phyloP scores from a whole-genome alignment of 2,329 filamentous ascomycete species.

The Zalaria sp. region DNA sequence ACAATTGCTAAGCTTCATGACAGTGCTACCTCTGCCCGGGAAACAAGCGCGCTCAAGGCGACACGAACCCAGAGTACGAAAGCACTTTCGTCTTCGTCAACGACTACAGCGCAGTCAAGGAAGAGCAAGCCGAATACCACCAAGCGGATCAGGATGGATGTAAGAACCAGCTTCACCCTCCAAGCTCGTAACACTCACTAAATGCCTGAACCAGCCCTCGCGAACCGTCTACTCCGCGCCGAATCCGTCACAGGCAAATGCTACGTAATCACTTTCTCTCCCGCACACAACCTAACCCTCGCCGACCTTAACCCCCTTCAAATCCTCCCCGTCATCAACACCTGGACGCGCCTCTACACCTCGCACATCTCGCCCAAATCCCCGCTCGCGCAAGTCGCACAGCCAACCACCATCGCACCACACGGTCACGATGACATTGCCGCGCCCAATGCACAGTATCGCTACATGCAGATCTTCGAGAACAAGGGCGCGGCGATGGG shows the following conservation, averaged over 20 bases:
- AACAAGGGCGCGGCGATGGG: slow-evolving; percentile 98
- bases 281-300: slow-evolving; percentile 78
- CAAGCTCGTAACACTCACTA: background rate
- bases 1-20: slow-evolving; percentile 7
- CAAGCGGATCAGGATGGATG: slow-evolving; percentile 35
- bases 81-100: slow-evolving; percentile 92
- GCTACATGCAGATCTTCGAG: slow-evolving; percentile 99
- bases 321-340: slow-evolving; percentile 71
- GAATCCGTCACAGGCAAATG: slow-evolving; percentile 87
- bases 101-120: slow-evolving; percentile 93
- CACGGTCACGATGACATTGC: slow-evolving; percentile 27
- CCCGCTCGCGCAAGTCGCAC: slow-evolving; percentile 40
- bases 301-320: slow-evolving; percentile 69
- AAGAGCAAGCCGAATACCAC: slow-evolving; percentile 71
- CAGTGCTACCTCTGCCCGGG: slow-evolving; percentile 91
- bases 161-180: slow-evolving; percentile 13
- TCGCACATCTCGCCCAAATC: slow-evolving; percentile 62
- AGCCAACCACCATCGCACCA: slow-evolving; percentile 31
- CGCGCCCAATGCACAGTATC: slow-evolving; percentile 59
- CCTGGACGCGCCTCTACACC: slow-evolving; percentile 85
- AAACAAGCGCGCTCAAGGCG: slow-evolving; percentile 78
- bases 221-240: slow-evolving; percentile 64
- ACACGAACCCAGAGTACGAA: slow-evolving; percentile 72
- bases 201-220: slow-evolving; percentile 42
- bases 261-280: slow-evolving; percentile 91